Evolutionary conservation across 805 yeast genomes (phyloP).

Genomic region (Isabelozyma pseudorhagii): DNA sequence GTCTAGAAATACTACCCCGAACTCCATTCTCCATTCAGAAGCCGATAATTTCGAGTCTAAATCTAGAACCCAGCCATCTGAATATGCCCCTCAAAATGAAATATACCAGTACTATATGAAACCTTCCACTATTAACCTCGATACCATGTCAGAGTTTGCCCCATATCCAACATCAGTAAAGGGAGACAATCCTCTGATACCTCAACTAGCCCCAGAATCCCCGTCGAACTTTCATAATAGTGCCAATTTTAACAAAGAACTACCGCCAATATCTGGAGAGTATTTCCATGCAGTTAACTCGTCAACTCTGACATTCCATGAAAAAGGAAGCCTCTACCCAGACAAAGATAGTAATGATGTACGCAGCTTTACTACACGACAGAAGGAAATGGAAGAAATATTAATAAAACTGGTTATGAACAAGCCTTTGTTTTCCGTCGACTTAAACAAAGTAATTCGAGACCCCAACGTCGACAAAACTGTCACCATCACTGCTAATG

Average conservation of each 20-base stretch:
- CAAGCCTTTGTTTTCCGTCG: conserved; percentile 22
- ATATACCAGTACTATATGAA: conserved; percentile 15
- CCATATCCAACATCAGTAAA: conserved; percentile 12
- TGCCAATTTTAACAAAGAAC: background rate
- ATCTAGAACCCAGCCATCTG: conserved; percentile 2
- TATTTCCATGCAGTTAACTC: background rate
- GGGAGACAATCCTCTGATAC: background rate
- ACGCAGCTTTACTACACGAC: conserved; percentile 17
- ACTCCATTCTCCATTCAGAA: conserved; percentile 9
- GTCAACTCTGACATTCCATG: background rate
- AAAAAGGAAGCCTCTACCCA: conserved; percentile 6
- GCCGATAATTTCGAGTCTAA: background rate
- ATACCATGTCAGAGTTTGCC: conserved; percentile 6
- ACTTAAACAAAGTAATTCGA: conserved; percentile 11
- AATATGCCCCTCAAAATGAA: conserved; percentile 9
- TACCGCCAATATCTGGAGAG: background rate
- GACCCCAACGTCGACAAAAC: conserved; percentile 4
- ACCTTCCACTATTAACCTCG: conserved; percentile 5
- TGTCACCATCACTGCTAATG: conserved; percentile 22
- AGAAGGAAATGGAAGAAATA: conserved; percentile 21
- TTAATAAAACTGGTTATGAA: conserved; percentile 32
- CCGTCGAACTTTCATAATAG: background rate
- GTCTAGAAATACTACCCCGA: conserved; percentile 31
- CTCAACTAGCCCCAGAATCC: background rate
- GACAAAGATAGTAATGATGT: conserved; percentile 5